Conservation (phyloP, 1,284 basidiomycete species). For the Malassezia sp. region DNA sequence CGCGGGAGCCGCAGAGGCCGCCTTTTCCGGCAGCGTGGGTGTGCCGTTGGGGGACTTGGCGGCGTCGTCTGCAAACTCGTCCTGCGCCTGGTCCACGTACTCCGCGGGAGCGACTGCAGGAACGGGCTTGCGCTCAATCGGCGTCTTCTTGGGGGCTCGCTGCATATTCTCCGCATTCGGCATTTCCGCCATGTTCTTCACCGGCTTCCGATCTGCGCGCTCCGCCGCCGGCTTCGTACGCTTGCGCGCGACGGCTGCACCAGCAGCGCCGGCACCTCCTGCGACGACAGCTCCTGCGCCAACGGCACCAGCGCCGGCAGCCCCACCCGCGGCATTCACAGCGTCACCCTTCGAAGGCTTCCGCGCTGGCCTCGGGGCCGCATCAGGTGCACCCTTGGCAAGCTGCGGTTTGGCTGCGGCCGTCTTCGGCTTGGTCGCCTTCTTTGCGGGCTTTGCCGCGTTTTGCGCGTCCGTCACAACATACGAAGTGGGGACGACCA, state of each 20-base stretch:
- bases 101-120: conserved; percentile 18
- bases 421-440: conserved; percentile 17
- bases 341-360: conserved; percentile 3
- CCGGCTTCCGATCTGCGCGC: background rate
- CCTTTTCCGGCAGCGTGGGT: too few species aligned
- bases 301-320: conserved; percentile 18
- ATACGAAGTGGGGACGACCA: background rate
- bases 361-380: background rate
- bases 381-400: background rate
- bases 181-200: background rate
- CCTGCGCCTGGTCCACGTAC: conserved; percentile 18
- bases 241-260: conserved; percentile 18
- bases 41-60: too few species aligned
- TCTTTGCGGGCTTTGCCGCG: conserved; percentile 9
- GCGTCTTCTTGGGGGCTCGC: background rate
- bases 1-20: too few species aligned
- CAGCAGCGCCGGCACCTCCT: conserved; percentile 13
- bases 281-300: too few species aligned
- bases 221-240: conserved; percentile 6
- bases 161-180: background rate
- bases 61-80: conserved; percentile 35
- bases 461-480: background rate
- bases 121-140: conserved; percentile 8
- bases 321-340: conserved; percentile 15
- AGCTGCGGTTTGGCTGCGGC: background rate